Evolutionary conservation across 345 rosid genomes (phyloP).

Genomic region (Lenwebbia sp.): DNA sequence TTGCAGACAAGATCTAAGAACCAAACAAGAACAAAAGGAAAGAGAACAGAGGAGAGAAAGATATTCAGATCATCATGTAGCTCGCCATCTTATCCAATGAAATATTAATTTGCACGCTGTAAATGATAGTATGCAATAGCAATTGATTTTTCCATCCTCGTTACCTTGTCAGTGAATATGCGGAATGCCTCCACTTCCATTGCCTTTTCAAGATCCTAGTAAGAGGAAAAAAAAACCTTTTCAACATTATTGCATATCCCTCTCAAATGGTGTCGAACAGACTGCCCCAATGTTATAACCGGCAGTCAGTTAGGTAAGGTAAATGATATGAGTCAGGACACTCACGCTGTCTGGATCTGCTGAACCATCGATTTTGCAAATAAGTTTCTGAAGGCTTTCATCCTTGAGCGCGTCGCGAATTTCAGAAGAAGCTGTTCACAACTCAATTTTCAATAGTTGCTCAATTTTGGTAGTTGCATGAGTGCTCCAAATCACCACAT

Average conservation of each 20-base stretch:
- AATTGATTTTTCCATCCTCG: neutral
- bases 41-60: neutral
- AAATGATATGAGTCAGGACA: neutral
- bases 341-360: slow-evolving; percentile 33
- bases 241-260: neutral
- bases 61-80: neutral
- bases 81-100: neutral
- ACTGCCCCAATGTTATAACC: neutral
- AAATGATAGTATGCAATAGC: neutral
- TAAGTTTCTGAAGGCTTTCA: slow-evolving; percentile 30
- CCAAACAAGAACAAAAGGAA: neutral
- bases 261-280: neutral
- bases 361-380: slow-evolving; percentile 27
- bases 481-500: neutral
- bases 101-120: neutral
- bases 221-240: neutral
- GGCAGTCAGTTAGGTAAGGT: neutral
- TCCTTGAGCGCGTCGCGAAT: slow-evolving; percentile 29
- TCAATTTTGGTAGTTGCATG: neutral
- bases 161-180: slow-evolving; percentile 46
- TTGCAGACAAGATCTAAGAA: slow-evolving; percentile 17
- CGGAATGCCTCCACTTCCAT: slow-evolving; percentile 38
- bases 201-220: slow-evolving; percentile 49
- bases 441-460: neutral
- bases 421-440: slow-evolving; percentile 36